Conservation (phyloP, 331 rosid species). For the Stylosanthes scabra region DNA sequence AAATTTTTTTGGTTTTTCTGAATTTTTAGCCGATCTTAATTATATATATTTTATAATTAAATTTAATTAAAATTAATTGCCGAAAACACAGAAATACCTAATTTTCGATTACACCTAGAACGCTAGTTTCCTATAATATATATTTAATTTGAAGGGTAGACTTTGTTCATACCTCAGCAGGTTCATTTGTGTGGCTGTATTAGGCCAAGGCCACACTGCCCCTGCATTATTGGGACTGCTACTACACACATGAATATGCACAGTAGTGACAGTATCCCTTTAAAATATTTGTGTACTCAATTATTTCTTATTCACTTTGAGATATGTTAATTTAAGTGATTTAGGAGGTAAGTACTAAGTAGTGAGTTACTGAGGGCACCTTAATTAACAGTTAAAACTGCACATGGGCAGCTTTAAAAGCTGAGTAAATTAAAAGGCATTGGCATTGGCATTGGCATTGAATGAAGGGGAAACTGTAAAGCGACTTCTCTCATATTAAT, state of each 20-base stretch:
- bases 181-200: background rate
- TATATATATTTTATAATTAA: too few species aligned
- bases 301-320: background rate
- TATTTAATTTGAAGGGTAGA: too few species aligned
- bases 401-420: slow-evolving; percentile 61
- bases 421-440: slow-evolving; percentile 38
- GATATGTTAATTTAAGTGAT: background rate
- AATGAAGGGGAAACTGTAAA: slow-evolving; percentile 21
- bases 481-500: slow-evolving; percentile 32
- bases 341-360: background rate
- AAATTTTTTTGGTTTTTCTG: too few species aligned
- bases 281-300: slow-evolving; percentile 2
- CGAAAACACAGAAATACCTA: too few species aligned
- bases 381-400: slow-evolving; percentile 8
- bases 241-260: background rate
- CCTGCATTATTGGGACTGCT: background rate
- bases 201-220: slow-evolving; percentile 14
- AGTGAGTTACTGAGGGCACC: slow-evolving; percentile 28
- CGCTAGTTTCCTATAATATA: too few species aligned
- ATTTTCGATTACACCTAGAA: too few species aligned
- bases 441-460: background rate
- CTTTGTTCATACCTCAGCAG: background rate
- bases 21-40: too few species aligned
- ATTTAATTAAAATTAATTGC: too few species aligned
- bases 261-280: background rate